Percentiles rank a stretch among this genome's conserved stretches.
phyloP scores from a whole-genome alignment of 1,284 basidiomycete genomes.

The Ustilago shanxiensis region DNA sequence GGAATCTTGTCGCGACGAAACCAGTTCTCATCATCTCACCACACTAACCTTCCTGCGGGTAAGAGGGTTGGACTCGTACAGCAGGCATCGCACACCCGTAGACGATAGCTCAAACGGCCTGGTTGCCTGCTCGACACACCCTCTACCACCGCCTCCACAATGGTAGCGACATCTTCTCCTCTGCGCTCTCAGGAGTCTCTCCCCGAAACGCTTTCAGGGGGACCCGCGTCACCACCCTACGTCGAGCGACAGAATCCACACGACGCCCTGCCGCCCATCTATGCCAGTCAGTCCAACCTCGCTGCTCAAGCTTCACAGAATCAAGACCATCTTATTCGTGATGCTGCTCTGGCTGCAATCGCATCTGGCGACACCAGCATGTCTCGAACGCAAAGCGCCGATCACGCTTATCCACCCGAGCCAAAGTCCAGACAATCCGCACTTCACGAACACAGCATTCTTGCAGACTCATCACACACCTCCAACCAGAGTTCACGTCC shows the following conservation, averaged over 20 bases:
- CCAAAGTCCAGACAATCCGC: constrained; percentile 17
- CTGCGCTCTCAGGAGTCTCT: constrained; percentile 37
- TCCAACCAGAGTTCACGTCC: constrained; percentile 33
- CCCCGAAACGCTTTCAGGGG: constrained; percentile 23
- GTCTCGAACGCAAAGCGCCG: neutral
- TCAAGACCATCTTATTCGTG: constrained; percentile 16
- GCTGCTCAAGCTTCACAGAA: constrained; percentile 11
- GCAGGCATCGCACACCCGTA: neutral
- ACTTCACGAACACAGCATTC: constrained; percentile 19
- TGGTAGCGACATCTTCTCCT: constrained; percentile 14
- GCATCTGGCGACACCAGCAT: constrained; percentile 34
- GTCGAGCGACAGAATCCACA: constrained; percentile 28
- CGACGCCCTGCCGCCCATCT: constrained; percentile 46
- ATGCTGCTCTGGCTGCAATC: constrained; percentile 37
- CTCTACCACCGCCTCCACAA: neutral
- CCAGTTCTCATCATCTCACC: neutral
- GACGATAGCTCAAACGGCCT: neutral
- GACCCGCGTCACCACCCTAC: constrained; percentile 54
- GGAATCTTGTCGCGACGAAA: constrained; percentile 16
- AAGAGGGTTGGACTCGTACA: constrained; percentile 2
- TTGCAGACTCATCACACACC: constrained; percentile 9
- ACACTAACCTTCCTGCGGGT: constrained; percentile 15
- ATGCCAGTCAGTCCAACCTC: constrained; percentile 46
- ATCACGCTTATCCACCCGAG: neutral
- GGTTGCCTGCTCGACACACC: neutral